Evolutionary conservation across 106 monocot species (phyloP).

Genomic region (Iris macrosiphon): DNA sequence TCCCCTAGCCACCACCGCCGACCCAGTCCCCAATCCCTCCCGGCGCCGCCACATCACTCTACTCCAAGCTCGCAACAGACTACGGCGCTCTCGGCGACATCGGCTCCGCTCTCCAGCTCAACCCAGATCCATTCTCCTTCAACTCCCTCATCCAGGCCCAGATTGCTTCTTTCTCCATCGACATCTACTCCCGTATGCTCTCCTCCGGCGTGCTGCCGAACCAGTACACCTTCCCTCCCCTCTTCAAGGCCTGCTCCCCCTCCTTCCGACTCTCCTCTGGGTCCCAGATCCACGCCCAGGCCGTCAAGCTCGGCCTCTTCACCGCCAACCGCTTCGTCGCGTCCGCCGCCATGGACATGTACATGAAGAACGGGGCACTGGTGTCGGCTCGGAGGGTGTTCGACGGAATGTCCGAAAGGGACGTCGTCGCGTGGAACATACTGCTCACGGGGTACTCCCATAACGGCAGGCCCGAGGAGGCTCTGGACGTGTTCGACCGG

Average conservation of each 20-base stretch:
- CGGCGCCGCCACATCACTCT: too few relatives aligned
- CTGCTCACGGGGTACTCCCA: constrained; percentile 3
- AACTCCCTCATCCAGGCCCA: too few relatives aligned
- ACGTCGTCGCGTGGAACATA: constrained; percentile 11
- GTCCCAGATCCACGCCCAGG: constrained; percentile 2
- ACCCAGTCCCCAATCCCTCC: too few relatives aligned
- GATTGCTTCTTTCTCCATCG: too few relatives aligned
- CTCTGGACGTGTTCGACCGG: background rate
- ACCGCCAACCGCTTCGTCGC: constrained; percentile 5
- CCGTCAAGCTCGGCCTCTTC: constrained; percentile 1
- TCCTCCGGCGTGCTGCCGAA: too few relatives aligned
- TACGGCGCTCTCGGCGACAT: too few relatives aligned
- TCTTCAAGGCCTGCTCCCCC: constrained; percentile 11
- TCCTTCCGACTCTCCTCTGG: background rate
- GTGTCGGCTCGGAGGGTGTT: constrained; percentile 3
- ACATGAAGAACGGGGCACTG: constrained; percentile 11
- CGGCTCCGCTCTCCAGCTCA: too few relatives aligned
- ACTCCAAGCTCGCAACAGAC: too few relatives aligned
- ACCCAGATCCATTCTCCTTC: too few relatives aligned
- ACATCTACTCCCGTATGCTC: too few relatives aligned
- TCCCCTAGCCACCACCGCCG: too few relatives aligned
- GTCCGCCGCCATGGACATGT: constrained; percentile 11
- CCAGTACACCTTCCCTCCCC: constrained; percentile 15
- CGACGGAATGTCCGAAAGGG: constrained; percentile 10
- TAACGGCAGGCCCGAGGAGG: constrained; percentile 6